Conservation (phyloP, 768 basidiomycete genomes). For the Panus rudis region DNA sequence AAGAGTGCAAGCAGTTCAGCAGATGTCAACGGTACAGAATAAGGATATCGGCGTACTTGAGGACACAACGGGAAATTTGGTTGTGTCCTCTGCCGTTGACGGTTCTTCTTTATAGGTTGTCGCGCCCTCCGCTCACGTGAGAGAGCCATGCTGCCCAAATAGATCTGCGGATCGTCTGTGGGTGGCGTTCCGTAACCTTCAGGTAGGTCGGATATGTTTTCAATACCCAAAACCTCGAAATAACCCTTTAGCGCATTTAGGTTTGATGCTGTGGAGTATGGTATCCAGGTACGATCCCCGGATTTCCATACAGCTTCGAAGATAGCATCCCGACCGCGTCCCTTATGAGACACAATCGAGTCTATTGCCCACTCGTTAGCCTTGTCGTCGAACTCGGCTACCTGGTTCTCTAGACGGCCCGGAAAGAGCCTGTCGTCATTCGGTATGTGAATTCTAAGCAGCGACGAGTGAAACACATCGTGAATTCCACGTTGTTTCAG, state of each 20-base stretch:
- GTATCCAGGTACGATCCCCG: constrained; percentile 16
- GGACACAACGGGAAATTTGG: too few species aligned
- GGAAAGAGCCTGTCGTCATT: constrained; percentile 34
- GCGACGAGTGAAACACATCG: constrained; percentile 27
- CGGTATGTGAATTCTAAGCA: constrained; percentile 22
- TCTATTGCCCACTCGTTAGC: constrained; percentile 34
- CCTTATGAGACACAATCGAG: constrained; percentile 20
- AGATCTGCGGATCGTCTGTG: constrained; percentile 5
- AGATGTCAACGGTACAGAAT: too few species aligned
- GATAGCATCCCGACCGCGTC: constrained; percentile 1
- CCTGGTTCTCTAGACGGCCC: constrained; percentile 14
- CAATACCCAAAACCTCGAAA: constrained; percentile 2
- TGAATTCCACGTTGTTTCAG: constrained; percentile 23
- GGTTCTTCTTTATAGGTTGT: too few species aligned
- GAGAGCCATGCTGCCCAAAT: too few species aligned
- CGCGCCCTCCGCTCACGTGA: too few species aligned
- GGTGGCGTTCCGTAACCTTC: neutral
- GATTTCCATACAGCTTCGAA: constrained; percentile 10
- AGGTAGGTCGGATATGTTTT: neutral
- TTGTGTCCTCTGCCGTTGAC: too few species aligned
- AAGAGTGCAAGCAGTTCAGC: too few species aligned
- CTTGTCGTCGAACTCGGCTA: constrained; percentile 30
- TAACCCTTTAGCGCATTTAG: constrained; percentile 11
- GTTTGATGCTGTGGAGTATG: constrained; percentile 3
- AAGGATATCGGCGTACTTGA: too few species aligned